Conservation (phyloP, 352 stramenopile species). For the Paralagenidium karlingii region DNA sequence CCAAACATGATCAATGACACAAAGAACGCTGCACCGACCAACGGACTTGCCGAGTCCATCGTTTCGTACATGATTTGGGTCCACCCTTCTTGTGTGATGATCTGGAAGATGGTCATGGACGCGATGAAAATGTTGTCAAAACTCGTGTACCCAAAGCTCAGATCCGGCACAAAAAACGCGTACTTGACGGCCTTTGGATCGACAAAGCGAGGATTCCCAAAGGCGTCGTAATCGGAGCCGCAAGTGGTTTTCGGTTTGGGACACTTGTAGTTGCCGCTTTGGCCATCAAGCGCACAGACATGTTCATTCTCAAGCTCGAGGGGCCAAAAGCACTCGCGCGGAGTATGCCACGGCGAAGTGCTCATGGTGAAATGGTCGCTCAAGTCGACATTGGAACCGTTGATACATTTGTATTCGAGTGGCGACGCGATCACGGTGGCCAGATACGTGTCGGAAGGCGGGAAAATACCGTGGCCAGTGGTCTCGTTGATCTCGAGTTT, state of each 20-base stretch:
- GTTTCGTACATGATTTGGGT: constrained; percentile 87
- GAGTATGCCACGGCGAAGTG: constrained; percentile 42
- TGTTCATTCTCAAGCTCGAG: constrained; percentile 68
- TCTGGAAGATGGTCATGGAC: constrained; percentile 91
- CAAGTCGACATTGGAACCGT: too few species aligned
- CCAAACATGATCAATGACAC: constrained; percentile 84
- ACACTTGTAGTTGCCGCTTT: constrained; percentile 50
- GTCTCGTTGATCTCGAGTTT: constrained; percentile 18
- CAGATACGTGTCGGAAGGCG: constrained; percentile 33
- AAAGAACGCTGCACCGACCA: constrained; percentile 77
- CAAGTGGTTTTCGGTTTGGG: constrained; percentile 17
- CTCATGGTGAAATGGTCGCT: constrained; percentile 58
- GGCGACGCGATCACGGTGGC: constrained; percentile 20
- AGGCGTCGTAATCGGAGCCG: constrained; percentile 56
- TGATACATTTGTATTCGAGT: constrained; percentile 14
- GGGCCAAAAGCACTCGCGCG: constrained; percentile 87
- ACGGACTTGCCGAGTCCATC: constrained; percentile 38
- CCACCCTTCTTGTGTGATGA: constrained; percentile 91
- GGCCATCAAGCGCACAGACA: constrained; percentile 37
- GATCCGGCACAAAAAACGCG: constrained; percentile 28
- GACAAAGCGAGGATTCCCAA: constrained; percentile 55
- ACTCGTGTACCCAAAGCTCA: constrained; percentile 87
- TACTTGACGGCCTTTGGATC: constrained; percentile 26
- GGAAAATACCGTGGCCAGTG: constrained; percentile 20
- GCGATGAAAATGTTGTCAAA: constrained; percentile 87